phyloP scores from a whole-genome alignment of 2,329 filamentous ascomycete genomes.

The Rutstroemia sp. region DNA sequence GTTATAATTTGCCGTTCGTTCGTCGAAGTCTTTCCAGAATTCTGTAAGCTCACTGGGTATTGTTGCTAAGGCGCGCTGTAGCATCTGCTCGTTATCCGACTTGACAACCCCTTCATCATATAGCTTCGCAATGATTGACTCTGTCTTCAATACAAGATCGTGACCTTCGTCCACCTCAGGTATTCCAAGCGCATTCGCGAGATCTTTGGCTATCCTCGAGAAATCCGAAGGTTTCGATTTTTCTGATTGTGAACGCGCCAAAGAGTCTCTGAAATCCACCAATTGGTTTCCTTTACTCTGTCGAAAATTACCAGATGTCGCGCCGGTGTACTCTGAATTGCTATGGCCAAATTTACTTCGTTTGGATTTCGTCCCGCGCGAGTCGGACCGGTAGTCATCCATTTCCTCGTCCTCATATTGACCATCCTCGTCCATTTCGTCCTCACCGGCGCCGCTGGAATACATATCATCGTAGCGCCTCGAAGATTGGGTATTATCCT shows the following conservation, averaged over 20 bases:
- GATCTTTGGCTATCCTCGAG: conserved; percentile 62
- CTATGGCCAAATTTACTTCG: conserved; percentile 29
- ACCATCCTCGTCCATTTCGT: conserved; percentile 34
- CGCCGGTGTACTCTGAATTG: conserved; percentile 39
- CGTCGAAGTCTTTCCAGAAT: conserved; percentile 47
- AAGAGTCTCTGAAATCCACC: conserved; percentile 13
- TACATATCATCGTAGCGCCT: conserved; percentile 31
- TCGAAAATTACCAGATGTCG: conserved; percentile 12
- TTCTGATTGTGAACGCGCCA: conserved; percentile 11
- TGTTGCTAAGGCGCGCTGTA: conserved; percentile 49
- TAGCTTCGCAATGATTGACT: conserved; percentile 58
- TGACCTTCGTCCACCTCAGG: conserved; percentile 61
- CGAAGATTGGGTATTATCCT: conserved; percentile 33
- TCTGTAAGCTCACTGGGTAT: conserved; percentile 44
- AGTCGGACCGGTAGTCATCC: conserved; percentile 18
- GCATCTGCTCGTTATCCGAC: conserved; percentile 46
- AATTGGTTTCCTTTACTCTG: conserved; percentile 13
- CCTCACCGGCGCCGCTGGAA: conserved; percentile 30
- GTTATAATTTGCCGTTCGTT: conserved; percentile 39
- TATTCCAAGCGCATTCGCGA: conserved; percentile 51
- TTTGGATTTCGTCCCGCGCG: conserved; percentile 26
- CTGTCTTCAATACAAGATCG: conserved; percentile 66
- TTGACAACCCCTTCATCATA: conserved; percentile 55
- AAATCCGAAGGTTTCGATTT: conserved; percentile 35
- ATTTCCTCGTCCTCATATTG: conserved; percentile 33